phyloP scores from a whole-genome alignment of 441 rosid species.

The Pelargonium australe region DNA sequence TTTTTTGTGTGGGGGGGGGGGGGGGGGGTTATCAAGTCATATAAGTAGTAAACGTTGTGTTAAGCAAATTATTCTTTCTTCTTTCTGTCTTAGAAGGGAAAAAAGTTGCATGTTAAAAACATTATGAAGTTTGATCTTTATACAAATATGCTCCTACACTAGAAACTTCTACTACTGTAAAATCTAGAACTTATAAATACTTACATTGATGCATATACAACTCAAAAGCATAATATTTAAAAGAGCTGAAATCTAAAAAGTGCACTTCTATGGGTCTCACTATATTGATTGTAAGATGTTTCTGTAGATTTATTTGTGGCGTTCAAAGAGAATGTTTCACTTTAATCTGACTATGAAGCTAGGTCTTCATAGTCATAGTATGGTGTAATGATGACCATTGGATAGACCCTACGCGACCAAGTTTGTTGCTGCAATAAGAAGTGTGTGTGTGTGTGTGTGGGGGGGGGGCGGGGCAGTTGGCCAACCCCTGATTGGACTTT shows the following conservation, averaged over 20 bases:
- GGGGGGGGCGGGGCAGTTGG: neutral
- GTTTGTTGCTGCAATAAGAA: neutral
- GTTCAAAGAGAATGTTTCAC: neutral
- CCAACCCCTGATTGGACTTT: neutral
- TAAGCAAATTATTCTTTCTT: neutral
- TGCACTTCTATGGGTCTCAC: neutral
- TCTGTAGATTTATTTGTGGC: neutral
- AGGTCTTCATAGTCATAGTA: neutral
- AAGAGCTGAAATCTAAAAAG: neutral
- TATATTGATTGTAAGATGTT: neutral
- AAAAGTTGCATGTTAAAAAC: neutral
- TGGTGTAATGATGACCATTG: neutral
- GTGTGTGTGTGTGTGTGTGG: no score
- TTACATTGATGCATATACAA: neutral
- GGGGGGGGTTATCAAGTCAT: neutral
- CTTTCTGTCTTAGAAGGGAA: neutral
- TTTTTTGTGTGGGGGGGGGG: constrained; percentile 44
- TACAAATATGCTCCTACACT: neutral
- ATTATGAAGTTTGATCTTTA: neutral
- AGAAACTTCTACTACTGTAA: neutral
- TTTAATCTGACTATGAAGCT: neutral
- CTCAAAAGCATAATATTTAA: neutral
- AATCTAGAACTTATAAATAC: neutral
- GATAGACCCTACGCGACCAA: neutral
- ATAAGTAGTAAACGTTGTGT: neutral